Conservation (phyloP, 2,329 filamentous ascomycete genomes). For the Celoporthe dispersa region DNA sequence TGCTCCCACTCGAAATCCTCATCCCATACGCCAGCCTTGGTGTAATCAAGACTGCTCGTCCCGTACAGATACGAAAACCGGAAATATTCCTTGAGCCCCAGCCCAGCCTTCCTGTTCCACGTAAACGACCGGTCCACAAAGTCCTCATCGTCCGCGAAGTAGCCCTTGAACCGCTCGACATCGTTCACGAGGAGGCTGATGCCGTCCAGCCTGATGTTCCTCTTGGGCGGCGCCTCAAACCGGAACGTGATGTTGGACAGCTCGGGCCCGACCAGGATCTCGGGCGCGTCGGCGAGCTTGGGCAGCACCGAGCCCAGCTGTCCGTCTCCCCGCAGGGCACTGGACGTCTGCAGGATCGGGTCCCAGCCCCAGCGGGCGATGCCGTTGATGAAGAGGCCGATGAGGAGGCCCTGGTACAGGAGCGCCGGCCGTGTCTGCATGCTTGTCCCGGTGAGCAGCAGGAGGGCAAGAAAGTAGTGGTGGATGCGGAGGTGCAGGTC, state of each 20-base stretch:
- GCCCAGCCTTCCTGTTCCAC: conserved; percentile 57
- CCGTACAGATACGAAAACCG: conserved; percentile 76
- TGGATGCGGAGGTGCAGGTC: conserved; percentile 85
- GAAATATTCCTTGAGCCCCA: conserved; percentile 70
- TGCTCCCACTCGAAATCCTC: conserved; percentile 65
- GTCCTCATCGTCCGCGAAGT: conserved; percentile 61
- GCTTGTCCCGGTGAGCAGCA: conserved; percentile 85
- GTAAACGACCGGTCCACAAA: conserved; percentile 51
- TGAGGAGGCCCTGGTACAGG: conserved; percentile 84
- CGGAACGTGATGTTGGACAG: conserved; percentile 69
- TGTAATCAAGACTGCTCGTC: conserved; percentile 69
- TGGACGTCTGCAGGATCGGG: conserved; percentile 81
- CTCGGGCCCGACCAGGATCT: conserved; percentile 49
- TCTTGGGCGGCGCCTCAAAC: conserved; percentile 53
- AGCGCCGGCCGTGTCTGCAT: conserved; percentile 86
- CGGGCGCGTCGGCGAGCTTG: conserved; percentile 48
- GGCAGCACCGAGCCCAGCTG: conserved; percentile 67
- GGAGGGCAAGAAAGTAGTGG: conserved; percentile 88
- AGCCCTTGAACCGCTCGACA: conserved; percentile 78
- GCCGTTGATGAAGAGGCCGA: conserved; percentile 93
- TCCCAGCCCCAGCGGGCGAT: conserved; percentile 95
- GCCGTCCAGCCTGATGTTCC: conserved; percentile 64
- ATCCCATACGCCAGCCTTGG: conserved; percentile 74
- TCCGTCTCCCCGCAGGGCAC: conserved; percentile 70
- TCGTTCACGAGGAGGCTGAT: conserved; percentile 84